Evolutionary conservation across 768 basidiomycete species (phyloP), one percentile per base, ranked within the genome.

Genomic region (Boletus rubropictus): DNA sequence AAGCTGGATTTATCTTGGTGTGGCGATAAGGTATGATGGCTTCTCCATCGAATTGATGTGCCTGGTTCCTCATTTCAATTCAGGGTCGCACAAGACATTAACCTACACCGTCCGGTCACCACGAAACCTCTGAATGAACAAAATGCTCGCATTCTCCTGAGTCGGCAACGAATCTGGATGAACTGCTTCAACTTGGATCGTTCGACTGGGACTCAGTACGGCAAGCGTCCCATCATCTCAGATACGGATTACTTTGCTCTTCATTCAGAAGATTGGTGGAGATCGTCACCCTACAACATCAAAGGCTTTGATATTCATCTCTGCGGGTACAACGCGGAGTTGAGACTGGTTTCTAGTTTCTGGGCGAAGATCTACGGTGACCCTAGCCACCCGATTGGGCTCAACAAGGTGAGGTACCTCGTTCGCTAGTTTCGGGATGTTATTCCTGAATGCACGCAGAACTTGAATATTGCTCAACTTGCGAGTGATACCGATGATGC

Each of bases 131-230:
- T 80, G 12, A 89, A 89, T 57, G 89, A 93, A 63, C 77, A 78
- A 47, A 84, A 88, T 49, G 85, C 86, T 7, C 79, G 93, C 33
- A 87, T 93, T 68, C 80, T 92, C 68, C 78, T 92, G 46, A 95
- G 93, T 61, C 83, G 93, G 34, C 89, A 90, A 43, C 80, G 92
- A 18, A 78, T 87, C 6, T 97, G 92, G 92, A 68, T 95, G 48
- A 87, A 84, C 61, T 93, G 89, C 66, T 89, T 86, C 69, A 90
- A 93, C 65, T 70, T 95, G 34, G 93, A 97, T 64, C 83, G 90
- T 20, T 93, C 90, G 5, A 85, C 87, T 7, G 83, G 88, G 4
- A 84, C 82, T 15, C 86, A 93, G 64, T 91, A 94, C 66, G 93
- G 93, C 46, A 91, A 91, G 67, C 78, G 81, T 0, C 82, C 88